A percentile compares a stretch with the other conserved stretches of the same genome.
These are phyloP conservation scores for Chiua sp. DNA, from an alignment of 1,284 basidiomycete species.

Conservation along the genomic window DNA sequence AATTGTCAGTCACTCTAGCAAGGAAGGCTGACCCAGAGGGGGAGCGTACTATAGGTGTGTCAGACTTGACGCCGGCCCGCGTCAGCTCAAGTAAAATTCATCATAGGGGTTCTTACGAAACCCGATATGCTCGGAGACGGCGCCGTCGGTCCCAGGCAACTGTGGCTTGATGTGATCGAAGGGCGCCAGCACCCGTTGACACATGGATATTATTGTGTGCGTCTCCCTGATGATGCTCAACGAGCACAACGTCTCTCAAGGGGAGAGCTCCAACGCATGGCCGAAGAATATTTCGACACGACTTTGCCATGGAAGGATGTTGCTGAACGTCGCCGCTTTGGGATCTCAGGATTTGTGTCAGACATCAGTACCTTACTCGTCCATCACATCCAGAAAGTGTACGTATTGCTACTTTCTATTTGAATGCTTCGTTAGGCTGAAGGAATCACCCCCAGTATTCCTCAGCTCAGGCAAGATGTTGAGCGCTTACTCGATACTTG, in stretches of 20 bases:
- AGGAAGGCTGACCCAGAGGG: constrained; percentile 56
- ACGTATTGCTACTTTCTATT: constrained; percentile 24
- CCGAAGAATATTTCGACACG: constrained; percentile 51
- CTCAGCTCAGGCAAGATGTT: constrained; percentile 42
- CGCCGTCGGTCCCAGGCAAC: constrained; percentile 44
- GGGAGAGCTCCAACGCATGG: constrained; percentile 44
- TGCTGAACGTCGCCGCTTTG: constrained; percentile 52
- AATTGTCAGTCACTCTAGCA: constrained; percentile 60
- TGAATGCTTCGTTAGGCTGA: constrained; percentile 11
- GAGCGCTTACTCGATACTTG: constrained; percentile 44
- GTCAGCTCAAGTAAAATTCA: background rate
- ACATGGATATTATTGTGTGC: constrained; percentile 72
- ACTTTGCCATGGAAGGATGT: constrained; percentile 58
- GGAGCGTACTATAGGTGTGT: constrained; percentile 61
- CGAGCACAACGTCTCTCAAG: constrained; percentile 45
- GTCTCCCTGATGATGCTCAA: constrained; percentile 66
- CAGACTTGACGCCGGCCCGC: background rate
- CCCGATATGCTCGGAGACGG: constrained; percentile 58
- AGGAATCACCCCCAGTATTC: constrained; percentile 45
- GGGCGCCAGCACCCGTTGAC: constrained; percentile 47
- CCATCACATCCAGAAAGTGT: constrained; percentile 56
- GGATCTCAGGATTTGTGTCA: constrained; percentile 58
- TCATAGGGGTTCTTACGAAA: constrained; percentile 67
- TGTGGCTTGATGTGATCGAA: constrained; percentile 62
- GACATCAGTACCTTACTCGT: constrained; percentile 59